Base-by-base conservation (phyloP, 164 flowering plant species). In the Magnolia kwangsiensis region DNA sequence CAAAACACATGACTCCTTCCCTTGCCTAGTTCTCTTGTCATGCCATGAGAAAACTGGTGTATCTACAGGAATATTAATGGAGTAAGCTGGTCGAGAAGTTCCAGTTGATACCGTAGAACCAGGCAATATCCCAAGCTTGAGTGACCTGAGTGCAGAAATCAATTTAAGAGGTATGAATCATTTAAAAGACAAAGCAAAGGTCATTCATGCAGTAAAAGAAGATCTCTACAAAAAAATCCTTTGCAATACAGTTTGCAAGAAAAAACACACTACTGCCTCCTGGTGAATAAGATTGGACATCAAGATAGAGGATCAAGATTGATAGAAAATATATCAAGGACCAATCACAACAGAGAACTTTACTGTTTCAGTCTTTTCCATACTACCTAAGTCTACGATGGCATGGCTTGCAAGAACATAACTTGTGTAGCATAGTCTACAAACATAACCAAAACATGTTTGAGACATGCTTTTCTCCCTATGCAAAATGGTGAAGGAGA, bases 51-150 rank as follows among this genome's bases (percentile, higher is more conserved):
- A 86, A 24, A 84, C 84, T 77, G 89, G 85, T 71, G 85, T 85
- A 81, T 89, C 94, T 45, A 84, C 85, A 73, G 93, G 84, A 71
- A 81, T 93, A 75, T 89, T 84, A 73, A 86, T 84, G 51, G 88
- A 80, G 79, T 81, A 87, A 69, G 87, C 86, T 20, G 90, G 81
- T 77, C 86, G 86, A 84, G 86, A 84, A 72, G 88, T 72, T 63
- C 87, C 86, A 45, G 78, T 74, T 24, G 85, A 80, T 59, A 78
- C 58, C 72, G 78, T 77, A 51, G 90, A 85, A 61, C 86, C 84
- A 21, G 92, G 88, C 79, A 92, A 78, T 75, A 94, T 70, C 73
- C 98, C 98, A 84, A 95, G 95, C 83, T 89, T 92, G 68, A 95
- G 89, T 69, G 98, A 92, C 88, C 98, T 95, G 81, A 71, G 29